These are phyloP conservation scores for Brasilioporus rufonigricans DNA, from an alignment of 768 basidiomycete species.

Conservation along the genomic window DNA sequence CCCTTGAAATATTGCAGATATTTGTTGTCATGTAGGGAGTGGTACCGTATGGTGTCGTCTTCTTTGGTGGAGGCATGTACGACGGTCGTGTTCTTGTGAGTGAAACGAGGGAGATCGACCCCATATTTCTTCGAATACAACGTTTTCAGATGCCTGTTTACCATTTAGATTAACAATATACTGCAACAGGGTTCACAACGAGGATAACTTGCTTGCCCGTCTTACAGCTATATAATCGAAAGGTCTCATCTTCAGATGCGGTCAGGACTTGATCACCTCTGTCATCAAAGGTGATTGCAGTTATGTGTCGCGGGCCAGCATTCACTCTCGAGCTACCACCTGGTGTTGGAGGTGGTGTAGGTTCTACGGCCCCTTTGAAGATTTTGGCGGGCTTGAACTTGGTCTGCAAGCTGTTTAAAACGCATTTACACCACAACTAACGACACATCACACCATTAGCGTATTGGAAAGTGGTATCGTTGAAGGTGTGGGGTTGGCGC, in stretches of 20 bases:
- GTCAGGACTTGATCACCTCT: constrained; percentile 84
- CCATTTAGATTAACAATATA: constrained; percentile 28
- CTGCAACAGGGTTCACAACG: constrained; percentile 13
- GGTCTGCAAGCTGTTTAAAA: constrained; percentile 38
- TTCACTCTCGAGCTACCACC: constrained; percentile 36
- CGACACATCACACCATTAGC: constrained; percentile 45
- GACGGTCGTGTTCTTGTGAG: constrained; percentile 84
- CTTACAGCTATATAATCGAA: constrained; percentile 85
- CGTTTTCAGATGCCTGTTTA: constrained; percentile 64
- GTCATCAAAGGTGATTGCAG: constrained; percentile 89
- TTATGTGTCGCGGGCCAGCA: constrained; percentile 69
- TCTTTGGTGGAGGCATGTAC: constrained; percentile 93
- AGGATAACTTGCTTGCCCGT: constrained; percentile 82
- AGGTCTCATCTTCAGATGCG: constrained; percentile 88
- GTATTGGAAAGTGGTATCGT: constrained; percentile 46
- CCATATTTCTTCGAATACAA: constrained; percentile 96
- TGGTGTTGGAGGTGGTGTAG: constrained; percentile 46
- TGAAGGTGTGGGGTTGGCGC: constrained; percentile 23
- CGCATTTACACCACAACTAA: not conserved
- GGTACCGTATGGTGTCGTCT: constrained; percentile 93
- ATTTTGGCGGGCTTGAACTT: constrained; percentile 88
- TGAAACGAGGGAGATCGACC: constrained; percentile 90
- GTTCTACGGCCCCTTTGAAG: constrained; percentile 76
- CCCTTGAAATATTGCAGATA: constrained; percentile 96
- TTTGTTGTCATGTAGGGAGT: constrained; percentile 94